A percentile compares a stretch with the other conserved stretches of the same genome.
phyloP scores from a whole-genome alignment of 352 stramenopile species.

The Globisporangium orthogonon region DNA sequence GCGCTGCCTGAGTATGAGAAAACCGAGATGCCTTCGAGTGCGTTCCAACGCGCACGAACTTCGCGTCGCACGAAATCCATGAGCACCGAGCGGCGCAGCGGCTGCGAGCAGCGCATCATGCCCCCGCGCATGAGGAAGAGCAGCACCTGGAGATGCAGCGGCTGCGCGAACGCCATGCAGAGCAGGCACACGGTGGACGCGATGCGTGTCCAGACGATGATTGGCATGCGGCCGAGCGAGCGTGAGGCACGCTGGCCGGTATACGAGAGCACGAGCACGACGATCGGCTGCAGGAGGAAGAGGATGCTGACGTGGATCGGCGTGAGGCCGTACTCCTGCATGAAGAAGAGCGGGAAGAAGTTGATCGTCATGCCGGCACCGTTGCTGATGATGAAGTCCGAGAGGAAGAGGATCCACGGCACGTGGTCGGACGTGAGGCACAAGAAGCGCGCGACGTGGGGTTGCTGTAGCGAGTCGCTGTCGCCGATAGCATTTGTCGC shows the following conservation, averaged over 20 bases:
- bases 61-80: slow-evolving; percentile 70
- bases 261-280: slow-evolving; percentile 31
- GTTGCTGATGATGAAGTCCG: slow-evolving; percentile 69
- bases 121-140: slow-evolving; percentile 46
- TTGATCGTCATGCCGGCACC: slow-evolving; percentile 46
- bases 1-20: slow-evolving; percentile 81
- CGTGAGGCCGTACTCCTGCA: slow-evolving; percentile 44
- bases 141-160: slow-evolving; percentile 23
- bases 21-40: slow-evolving; percentile 62
- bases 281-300: slow-evolving; percentile 14
- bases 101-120: slow-evolving; percentile 58
- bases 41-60: slow-evolving; percentile 69
- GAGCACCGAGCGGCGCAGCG: slow-evolving; percentile 54
- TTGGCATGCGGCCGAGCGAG: slow-evolving; percentile 35
- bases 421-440: slow-evolving; percentile 40
- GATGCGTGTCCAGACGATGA: slow-evolving; percentile 38
- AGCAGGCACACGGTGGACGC: slow-evolving; percentile 35
- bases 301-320: slow-evolving; percentile 49
- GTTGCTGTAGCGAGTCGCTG: neutral
- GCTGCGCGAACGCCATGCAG: slow-evolving; percentile 33
- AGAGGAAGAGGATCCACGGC: slow-evolving; percentile 51
- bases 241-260: slow-evolving; percentile 31
- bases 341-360: slow-evolving; percentile 67
- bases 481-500: slow-evolving; percentile 40
- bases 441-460: slow-evolving; percentile 32